phyloP scores from a whole-genome alignment of 768 basidiomycete species.

The Pulveroboletus sp. region DNA sequence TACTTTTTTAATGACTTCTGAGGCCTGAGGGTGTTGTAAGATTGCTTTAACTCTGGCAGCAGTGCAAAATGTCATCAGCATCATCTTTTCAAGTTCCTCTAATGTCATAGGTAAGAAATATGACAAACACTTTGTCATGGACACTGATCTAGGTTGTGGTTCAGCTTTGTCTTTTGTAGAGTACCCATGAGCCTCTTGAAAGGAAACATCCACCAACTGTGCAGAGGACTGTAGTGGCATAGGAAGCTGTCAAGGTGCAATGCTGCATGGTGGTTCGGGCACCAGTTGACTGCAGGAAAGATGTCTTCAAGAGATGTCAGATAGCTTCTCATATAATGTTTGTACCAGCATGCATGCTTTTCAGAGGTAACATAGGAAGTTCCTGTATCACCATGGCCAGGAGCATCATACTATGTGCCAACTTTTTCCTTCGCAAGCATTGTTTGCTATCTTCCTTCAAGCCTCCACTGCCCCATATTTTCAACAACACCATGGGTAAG shows the following conservation, averaged over 20 bases:
- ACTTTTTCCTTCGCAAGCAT: constrained; percentile 1
- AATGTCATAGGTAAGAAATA: no score
- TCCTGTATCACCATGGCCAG: constrained; percentile 28
- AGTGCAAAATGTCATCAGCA: background rate
- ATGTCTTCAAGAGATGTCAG: constrained; percentile 15
- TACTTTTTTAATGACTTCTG: background rate
- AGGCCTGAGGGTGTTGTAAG: background rate
- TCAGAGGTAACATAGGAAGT: constrained; percentile 18
- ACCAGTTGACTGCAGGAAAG: constrained; percentile 14
- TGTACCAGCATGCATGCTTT: background rate
- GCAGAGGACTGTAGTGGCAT: constrained; percentile 28
- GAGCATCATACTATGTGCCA: constrained; percentile 28
- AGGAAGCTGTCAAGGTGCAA: constrained; percentile 30
- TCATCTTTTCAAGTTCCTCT: constrained; percentile 5
- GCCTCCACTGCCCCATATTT: constrained; percentile 28
- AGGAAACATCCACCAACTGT: constrained; percentile 35
- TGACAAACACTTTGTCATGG: no score
- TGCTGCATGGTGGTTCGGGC: constrained; percentile 32
- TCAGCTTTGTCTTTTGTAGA: constrained; percentile 17
- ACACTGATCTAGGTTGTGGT: background rate
- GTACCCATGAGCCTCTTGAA: constrained; percentile 28
- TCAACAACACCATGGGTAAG: constrained; percentile 26
- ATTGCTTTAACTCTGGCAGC: background rate
- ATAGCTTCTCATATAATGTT: constrained; percentile 21
- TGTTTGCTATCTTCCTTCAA: background rate